Conservation (phyloP, 2,329 filamentous ascomycete species). For the Fusarium pseudocircinatum region DNA sequence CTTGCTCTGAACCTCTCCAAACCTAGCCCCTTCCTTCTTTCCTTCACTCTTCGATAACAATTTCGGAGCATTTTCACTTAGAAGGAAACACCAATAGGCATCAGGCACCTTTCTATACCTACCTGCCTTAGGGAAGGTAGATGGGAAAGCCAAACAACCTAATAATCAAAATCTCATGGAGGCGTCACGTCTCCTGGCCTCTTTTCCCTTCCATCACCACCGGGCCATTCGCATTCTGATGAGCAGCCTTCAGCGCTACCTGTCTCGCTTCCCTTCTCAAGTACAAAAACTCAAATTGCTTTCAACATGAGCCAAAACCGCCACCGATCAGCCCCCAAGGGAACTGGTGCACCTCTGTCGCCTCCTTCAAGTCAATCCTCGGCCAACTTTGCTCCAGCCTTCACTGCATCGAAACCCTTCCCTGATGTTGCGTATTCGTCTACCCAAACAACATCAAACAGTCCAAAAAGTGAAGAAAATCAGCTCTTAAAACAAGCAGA, state of each 20-base stretch:
- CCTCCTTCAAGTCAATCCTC: constrained; percentile 3
- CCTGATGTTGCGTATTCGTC: not conserved
- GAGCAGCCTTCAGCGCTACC: not conserved
- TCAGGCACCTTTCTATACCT: not conserved
- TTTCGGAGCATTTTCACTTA: not conserved
- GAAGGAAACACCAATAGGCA: not conserved
- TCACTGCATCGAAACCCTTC: not conserved
- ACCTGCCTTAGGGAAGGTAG: not conserved
- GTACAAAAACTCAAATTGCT: not conserved
- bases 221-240: not conserved
- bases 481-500: constrained; percentile 44
- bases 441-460: not conserved
- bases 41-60: not conserved
- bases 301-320: constrained; percentile 25
- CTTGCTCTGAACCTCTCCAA: not conserved
- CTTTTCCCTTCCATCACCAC: not conserved
- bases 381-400: not conserved
- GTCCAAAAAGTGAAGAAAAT: not conserved
- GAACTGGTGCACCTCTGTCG: not conserved
- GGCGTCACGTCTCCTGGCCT: not conserved
- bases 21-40: not conserved
- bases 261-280: not conserved
- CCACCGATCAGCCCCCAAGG: constrained; percentile 22
- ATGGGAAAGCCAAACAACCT: not conserved
- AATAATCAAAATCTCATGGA: not conserved